These are phyloP conservation scores for Naganishia randhawae DNA, from an alignment of 768 basidiomycete genomes.

Conservation along the genomic window DNA sequence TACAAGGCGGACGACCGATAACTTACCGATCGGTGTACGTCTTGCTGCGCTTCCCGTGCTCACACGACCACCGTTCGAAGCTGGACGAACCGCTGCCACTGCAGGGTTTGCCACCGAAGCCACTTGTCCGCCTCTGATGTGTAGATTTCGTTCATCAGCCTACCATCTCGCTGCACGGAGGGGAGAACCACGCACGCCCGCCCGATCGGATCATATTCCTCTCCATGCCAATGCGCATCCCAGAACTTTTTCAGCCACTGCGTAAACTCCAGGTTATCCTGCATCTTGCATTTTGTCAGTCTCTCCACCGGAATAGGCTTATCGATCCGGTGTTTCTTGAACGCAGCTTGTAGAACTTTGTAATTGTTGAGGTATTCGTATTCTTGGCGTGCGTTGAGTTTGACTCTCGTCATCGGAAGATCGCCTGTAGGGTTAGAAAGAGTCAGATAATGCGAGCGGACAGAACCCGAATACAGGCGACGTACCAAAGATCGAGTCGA, in stretches of 20 bases:
- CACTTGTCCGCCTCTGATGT: conserved; percentile 22
- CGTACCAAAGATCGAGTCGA: conserved; percentile 90
- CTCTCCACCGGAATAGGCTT: conserved; percentile 97
- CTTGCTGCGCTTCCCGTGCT: conserved; percentile 10
- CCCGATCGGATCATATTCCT: conserved; percentile 77
- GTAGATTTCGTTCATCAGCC: background rate
- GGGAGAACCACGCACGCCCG: conserved; percentile 63
- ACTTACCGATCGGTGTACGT: conserved; percentile 19
- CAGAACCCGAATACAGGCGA: conserved; percentile 17
- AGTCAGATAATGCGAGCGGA: background rate
- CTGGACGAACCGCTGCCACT: conserved; percentile 6
- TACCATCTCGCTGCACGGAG: background rate
- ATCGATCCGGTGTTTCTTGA: conserved; percentile 89
- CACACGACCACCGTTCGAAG: conserved; percentile 8
- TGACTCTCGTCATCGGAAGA: conserved; percentile 83
- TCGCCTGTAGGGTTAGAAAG: conserved; percentile 59
- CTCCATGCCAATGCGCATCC: conserved; percentile 85
- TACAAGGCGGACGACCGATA: background rate
- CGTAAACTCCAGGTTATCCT: conserved; percentile 98
- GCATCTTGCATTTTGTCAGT: conserved; percentile 95
- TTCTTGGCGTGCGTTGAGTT: conserved; percentile 89
- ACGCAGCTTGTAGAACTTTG: conserved; percentile 88
- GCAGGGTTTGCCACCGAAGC: conserved; percentile 16
- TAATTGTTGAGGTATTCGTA: conserved; percentile 94
- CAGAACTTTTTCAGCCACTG: conserved; percentile 97